A percentile compares a stretch with the other conserved stretches of the same genome.
Evolutionary conservation across 2,329 filamentous ascomycete species (phyloP).

Genomic region (Corinectria fuckeliana): DNA sequence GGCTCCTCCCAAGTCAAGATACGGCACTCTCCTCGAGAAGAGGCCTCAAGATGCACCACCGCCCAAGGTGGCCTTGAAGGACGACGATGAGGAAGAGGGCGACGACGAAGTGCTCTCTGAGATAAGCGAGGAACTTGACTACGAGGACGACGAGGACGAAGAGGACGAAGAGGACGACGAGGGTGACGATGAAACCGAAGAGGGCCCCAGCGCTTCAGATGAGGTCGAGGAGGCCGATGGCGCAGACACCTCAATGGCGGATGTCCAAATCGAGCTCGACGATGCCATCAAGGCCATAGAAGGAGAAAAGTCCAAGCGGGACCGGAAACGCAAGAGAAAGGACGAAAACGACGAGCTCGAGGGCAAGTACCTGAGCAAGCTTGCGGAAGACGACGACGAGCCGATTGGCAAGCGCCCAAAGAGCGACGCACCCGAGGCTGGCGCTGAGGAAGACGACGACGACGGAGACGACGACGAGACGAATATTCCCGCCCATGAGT

Average conservation of each 20-base stretch:
- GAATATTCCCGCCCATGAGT: slow-evolving; percentile 62
- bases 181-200: slow-evolving; percentile 29
- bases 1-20: slow-evolving; percentile 53
- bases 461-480: slow-evolving; percentile 54
- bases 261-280: slow-evolving; percentile 45
- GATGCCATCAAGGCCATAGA: slow-evolving; percentile 44
- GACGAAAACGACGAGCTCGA: slow-evolving; percentile 75
- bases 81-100: slow-evolving; percentile 42
- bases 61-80: slow-evolving; percentile 38
- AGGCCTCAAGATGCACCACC: slow-evolving; percentile 41
- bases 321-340: slow-evolving; percentile 71
- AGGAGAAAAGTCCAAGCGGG: slow-evolving; percentile 46
- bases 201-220: slow-evolving; percentile 8
- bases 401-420: slow-evolving; percentile 63
- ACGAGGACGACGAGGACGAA: slow-evolving; percentile 40
- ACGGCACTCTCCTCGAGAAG: slow-evolving; percentile 46
- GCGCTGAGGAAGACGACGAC: slow-evolving; percentile 46
- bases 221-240: slow-evolving; percentile 49
- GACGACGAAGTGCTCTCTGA: slow-evolving; percentile 45
- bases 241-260: slow-evolving; percentile 46
- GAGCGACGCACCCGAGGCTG: slow-evolving; percentile 40
- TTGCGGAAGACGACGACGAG: slow-evolving; percentile 66
- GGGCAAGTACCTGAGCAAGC: slow-evolving; percentile 70
- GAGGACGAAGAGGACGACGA: slow-evolving; percentile 33
- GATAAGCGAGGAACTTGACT: slow-evolving; percentile 44